phyloP scores from a whole-genome alignment of 192 early-diverging fungal species.

The Mortierella hygrophila region DNA sequence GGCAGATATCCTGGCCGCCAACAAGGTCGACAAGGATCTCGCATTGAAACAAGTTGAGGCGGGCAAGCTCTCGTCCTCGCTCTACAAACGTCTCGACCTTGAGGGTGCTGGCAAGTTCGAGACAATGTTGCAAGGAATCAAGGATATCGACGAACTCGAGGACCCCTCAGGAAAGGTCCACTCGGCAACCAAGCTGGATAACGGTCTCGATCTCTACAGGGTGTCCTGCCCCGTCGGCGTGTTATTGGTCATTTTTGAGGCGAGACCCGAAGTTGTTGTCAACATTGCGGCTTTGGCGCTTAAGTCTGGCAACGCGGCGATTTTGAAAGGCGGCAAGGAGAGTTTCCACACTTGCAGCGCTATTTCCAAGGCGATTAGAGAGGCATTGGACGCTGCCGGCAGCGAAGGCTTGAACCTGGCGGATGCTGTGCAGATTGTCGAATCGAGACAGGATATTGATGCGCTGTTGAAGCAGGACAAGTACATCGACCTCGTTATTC shows the following conservation, averaged over 20 bases:
- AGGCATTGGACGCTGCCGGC: slow-evolving; percentile 75
- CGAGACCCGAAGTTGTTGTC: slow-evolving; percentile 98
- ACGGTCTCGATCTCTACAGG: slow-evolving; percentile 89
- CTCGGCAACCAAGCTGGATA: slow-evolving; percentile 82
- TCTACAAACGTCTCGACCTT: slow-evolving; percentile 93
- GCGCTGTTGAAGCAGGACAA: slow-evolving; percentile 87
- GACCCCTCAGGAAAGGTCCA: slow-evolving; percentile 91
- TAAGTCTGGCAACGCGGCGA: slow-evolving; percentile 98
- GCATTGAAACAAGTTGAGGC: slow-evolving; percentile 68
- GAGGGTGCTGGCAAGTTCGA: slow-evolving; percentile 87
- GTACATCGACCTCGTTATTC: slow-evolving; percentile 97
- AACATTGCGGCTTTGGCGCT: slow-evolving; percentile 96
- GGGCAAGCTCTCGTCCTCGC: slow-evolving; percentile 79
- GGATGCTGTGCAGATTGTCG: slow-evolving; percentile 88
- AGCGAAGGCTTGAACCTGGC: slow-evolving; percentile 65
- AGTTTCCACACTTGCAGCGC: slow-evolving; percentile 83
- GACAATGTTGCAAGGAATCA: slow-evolving; percentile 88
- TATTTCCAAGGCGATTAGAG: slow-evolving; percentile 81
- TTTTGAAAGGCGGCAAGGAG: slow-evolving; percentile 98
- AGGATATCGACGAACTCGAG: slow-evolving; percentile 85
- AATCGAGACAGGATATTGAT: slow-evolving; percentile 90
- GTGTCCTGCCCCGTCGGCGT: slow-evolving; percentile 96
- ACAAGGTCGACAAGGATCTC: slow-evolving; percentile 83
- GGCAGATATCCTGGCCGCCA: slow-evolving; percentile 80
- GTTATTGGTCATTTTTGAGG: slow-evolving; percentile 97